These are phyloP conservation scores for Ceratocystis smalleyi DNA, from an alignment of 2,329 filamentous ascomycete genomes.

Conservation along the genomic window DNA sequence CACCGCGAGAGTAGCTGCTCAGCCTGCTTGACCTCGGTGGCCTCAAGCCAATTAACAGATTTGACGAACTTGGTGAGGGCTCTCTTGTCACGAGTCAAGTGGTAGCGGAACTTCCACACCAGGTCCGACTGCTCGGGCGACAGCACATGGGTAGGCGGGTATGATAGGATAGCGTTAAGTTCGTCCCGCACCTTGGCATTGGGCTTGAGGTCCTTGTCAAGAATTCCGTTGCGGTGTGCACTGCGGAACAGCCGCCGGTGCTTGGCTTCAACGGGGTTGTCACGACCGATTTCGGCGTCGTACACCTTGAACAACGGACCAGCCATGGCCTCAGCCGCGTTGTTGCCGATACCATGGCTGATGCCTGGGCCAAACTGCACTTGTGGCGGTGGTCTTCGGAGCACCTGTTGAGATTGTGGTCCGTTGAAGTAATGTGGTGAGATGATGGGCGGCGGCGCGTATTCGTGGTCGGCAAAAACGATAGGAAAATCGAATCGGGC, in stretches of 20 bases:
- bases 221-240: constrained; percentile 73
- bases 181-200: constrained; percentile 93
- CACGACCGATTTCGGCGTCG: constrained; percentile 76
- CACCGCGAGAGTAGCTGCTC: constrained; percentile 81
- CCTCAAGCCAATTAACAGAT: constrained; percentile 86
- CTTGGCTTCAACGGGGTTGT: constrained; percentile 91
- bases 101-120: constrained; percentile 94
- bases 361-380: constrained; percentile 86
- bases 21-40: constrained; percentile 71
- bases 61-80: constrained; percentile 96
- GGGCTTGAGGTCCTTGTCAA: constrained; percentile 89
- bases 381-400: constrained; percentile 68
- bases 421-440: constrained; percentile 5
- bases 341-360: constrained; percentile 31
- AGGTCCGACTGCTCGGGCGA: constrained; percentile 87
- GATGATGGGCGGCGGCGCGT: constrained; percentile 54
- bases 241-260: constrained; percentile 83
- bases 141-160: constrained; percentile 78
- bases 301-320: constrained; percentile 69
- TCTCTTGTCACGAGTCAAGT: constrained; percentile 79
- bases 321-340: constrained; percentile 23
- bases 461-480: constrained; percentile 89
- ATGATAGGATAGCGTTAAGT: constrained; percentile 77
- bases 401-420: constrained; percentile 28
- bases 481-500: constrained; percentile 91